Evolutionary conservation across 192 early-diverging fungal genomes (phyloP).

Genomic region (Entophlyctis luteolus): DNA sequence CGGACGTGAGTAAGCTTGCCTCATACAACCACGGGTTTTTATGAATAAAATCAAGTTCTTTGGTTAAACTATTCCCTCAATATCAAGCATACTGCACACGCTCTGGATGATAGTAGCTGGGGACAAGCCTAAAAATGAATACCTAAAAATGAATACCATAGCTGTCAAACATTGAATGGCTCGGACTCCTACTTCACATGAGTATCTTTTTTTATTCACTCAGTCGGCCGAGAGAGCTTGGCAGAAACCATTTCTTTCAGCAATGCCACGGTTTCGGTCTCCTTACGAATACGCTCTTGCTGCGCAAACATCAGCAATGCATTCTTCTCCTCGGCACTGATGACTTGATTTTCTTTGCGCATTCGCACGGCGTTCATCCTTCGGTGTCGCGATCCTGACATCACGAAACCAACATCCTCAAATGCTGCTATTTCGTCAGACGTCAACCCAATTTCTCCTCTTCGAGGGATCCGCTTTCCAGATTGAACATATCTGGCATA

Average conservation of each 20-base stretch:
- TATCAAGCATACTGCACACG: no score
- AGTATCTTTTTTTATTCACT: not conserved
- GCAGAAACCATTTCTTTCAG: conserved; percentile 92
- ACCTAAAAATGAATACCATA: no score
- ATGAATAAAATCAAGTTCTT: not conserved
- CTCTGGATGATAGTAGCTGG: no score
- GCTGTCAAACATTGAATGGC: not conserved
- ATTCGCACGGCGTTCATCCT: conserved; percentile 95
- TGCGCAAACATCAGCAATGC: conserved; percentile 80
- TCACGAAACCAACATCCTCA: conserved; percentile 89
- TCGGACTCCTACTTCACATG: not conserved
- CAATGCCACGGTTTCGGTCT: conserved; percentile 85
- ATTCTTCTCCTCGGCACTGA: conserved; percentile 90
- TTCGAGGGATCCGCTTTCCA: conserved; percentile 91
- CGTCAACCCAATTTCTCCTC: conserved; percentile 93
- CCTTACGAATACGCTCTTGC: conserved; percentile 85
- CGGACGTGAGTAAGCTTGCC: conserved; percentile 72
- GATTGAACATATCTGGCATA: conserved; percentile 68
- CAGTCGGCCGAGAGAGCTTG: not conserved
- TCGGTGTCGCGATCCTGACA: conserved; percentile 90
- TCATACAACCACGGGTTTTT: conserved; percentile 25
- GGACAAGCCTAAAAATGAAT: no score
- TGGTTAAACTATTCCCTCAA: no score
- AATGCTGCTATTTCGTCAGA: conserved; percentile 77
- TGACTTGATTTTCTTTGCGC: conserved; percentile 95